Percentiles rank a stretch among this genome's conserved stretches.
phyloP scores from a whole-genome alignment of 345 rosid genomes.

The Brassica juncea region DNA sequence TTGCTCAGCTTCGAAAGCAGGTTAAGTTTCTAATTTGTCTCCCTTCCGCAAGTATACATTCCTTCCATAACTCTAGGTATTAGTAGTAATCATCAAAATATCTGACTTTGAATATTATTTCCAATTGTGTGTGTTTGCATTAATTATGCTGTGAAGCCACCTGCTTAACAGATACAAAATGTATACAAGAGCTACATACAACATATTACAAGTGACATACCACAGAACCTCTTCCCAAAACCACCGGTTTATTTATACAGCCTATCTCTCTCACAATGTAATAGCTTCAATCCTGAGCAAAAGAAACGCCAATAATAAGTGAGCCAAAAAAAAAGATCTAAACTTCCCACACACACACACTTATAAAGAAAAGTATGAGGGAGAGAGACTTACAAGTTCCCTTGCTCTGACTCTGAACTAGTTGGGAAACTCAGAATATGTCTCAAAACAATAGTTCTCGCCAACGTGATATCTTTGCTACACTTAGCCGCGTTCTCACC shows the following conservation, averaged over 20 bases:
- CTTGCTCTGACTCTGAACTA: conserved; percentile 39
- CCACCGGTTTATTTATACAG: conserved; percentile 15
- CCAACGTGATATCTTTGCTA: conserved; percentile 60
- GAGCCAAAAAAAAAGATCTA: conserved; percentile 22
- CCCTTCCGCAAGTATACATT: not conserved
- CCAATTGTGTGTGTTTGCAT: not conserved
- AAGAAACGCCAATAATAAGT: not conserved
- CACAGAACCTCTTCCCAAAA: conserved; percentile 17
- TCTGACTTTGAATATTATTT: not conserved
- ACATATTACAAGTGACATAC: conserved; percentile 18
- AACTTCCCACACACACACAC: not conserved
- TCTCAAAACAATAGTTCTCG: conserved; percentile 69
- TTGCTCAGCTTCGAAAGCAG: too few species aligned
- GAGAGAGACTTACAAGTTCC: conserved; percentile 29
- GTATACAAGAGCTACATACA: conserved; percentile 19
- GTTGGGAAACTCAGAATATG: conserved; percentile 54
- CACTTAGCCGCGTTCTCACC: conserved; percentile 65
- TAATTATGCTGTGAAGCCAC: not conserved
- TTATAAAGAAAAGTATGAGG: not conserved
- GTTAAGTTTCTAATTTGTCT: too few species aligned
- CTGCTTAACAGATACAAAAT: not conserved
- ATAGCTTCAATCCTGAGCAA: conserved; percentile 41
- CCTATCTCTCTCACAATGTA: conserved; percentile 32
- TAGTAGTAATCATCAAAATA: not conserved
- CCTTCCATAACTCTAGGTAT: not conserved